A percentile compares a stretch with the other conserved stretches of the same genome.
These are phyloP conservation scores for Phoenix dactylifera DNA, from an alignment of 176 grass and related monocot species.

Conservation along the genomic window DNA sequence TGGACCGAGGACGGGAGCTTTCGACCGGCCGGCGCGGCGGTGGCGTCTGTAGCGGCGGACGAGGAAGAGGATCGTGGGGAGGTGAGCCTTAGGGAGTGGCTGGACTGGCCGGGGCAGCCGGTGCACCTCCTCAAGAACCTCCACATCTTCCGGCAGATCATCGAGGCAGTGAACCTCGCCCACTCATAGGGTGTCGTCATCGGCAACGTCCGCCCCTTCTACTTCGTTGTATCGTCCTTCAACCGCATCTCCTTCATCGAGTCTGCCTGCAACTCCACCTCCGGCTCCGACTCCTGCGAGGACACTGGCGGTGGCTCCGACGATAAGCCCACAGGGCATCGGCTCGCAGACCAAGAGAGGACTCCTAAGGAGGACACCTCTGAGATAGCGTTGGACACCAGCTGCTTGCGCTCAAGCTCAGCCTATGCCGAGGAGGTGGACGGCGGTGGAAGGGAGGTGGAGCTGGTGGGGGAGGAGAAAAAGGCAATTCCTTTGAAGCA, in stretches of 20 bases:
- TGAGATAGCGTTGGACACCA: neutral
- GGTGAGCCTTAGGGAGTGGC: slow-evolving; percentile 84
- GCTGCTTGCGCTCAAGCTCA: neutral
- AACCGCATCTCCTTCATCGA: slow-evolving; percentile 89
- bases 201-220: slow-evolving; percentile 67
- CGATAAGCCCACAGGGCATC: neutral
- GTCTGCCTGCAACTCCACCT: slow-evolving; percentile 65
- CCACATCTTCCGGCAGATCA: slow-evolving; percentile 84
- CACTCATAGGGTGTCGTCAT: slow-evolving; percentile 86
- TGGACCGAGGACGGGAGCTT: no score
- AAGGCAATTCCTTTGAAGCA: slow-evolving; percentile 26
- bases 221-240: slow-evolving; percentile 85
- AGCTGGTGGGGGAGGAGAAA: slow-evolving; percentile 16
- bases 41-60: no score
- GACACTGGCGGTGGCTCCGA: slow-evolving; percentile 13
- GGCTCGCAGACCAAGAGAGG: neutral
- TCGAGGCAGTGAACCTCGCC: slow-evolving; percentile 60
- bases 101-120: slow-evolving; percentile 44
- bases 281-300: slow-evolving; percentile 54
- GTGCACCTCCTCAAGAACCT: slow-evolving; percentile 73
- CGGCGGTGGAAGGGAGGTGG: neutral
- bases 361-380: neutral
- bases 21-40: no score
- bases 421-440: neutral
- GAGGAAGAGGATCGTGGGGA: slow-evolving; percentile 19